phyloP scores from a whole-genome alignment of 306 rosid species.

The Sophora flavescens region DNA sequence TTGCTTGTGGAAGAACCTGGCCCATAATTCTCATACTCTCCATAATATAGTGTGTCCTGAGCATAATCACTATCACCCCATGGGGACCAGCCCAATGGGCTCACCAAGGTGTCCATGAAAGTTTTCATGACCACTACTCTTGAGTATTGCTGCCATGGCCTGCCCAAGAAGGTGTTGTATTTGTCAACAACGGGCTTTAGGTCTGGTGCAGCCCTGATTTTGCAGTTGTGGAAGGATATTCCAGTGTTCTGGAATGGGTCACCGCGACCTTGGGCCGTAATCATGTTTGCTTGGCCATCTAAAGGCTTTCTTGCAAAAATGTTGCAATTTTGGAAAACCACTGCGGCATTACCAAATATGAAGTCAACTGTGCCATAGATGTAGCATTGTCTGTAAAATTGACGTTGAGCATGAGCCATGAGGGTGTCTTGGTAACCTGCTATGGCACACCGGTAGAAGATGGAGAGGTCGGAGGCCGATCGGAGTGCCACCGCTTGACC shows the following conservation, averaged over 20 bases:
- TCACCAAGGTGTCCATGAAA: conserved; percentile 62
- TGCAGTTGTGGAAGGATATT: conserved; percentile 71
- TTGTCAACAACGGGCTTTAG: conserved; percentile 56
- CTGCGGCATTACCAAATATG: conserved; percentile 88
- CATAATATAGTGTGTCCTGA: conserved; percentile 62
- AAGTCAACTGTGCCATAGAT: conserved; percentile 87
- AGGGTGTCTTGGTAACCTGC: conserved; percentile 91
- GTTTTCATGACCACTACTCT: conserved; percentile 67
- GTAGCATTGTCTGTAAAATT: conserved; percentile 75
- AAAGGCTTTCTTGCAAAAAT: conserved; percentile 68
- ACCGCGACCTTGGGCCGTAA: conserved; percentile 87
- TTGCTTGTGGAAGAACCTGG: conserved; percentile 61
- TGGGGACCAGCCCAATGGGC: conserved; percentile 78
- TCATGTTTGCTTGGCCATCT: conserved; percentile 81
- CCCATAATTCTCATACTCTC: conserved; percentile 74
- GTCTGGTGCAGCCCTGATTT: conserved; percentile 64
- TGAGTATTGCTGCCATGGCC: conserved; percentile 85
- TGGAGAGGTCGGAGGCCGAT: conserved; percentile 80
- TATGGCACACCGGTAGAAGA: conserved; percentile 77
- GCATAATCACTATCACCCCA: conserved; percentile 64
- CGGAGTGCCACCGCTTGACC: conserved; percentile 92
- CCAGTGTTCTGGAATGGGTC: conserved; percentile 82
- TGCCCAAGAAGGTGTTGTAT: conserved; percentile 69
- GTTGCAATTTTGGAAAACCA: conserved; percentile 72
- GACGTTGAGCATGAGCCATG: conserved; percentile 87